Percentiles rank a stretch among this genome's conserved stretches.
These are phyloP conservation scores for Phanerochaete carnosa DNA, from an alignment of 768 basidiomycete species.

Conservation along the genomic window DNA sequence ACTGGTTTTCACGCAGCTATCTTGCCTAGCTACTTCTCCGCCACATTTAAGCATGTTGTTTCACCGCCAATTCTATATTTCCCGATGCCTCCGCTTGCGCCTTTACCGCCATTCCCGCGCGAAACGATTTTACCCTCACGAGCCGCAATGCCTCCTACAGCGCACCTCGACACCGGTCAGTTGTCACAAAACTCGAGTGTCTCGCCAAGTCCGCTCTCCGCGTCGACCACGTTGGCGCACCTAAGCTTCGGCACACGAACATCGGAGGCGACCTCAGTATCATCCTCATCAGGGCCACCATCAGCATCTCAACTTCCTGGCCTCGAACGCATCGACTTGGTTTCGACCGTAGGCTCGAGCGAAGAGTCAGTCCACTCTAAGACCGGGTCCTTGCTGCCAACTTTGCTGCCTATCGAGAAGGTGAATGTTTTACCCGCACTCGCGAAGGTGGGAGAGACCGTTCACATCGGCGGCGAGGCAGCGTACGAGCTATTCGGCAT, in stretches of 20 bases:
- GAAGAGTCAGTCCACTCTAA: not conserved
- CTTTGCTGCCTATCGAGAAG: not conserved
- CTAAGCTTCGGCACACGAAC: not conserved
- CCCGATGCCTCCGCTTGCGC: slow-evolving; percentile 21
- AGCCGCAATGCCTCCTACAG: not conserved
- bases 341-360: not conserved
- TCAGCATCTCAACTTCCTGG: not conserved
- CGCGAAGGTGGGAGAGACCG: slow-evolving; percentile 6
- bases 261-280: not conserved
- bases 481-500: slow-evolving; percentile 17
- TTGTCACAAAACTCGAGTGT: not conserved
- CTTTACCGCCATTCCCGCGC: slow-evolving; percentile 10
- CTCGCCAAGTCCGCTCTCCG: not conserved
- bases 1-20: slow-evolving; percentile 41
- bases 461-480: slow-evolving; percentile 5
- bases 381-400: not conserved
- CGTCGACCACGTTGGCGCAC: not conserved
- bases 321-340: slow-evolving; percentile 4
- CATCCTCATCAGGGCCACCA: not conserved
- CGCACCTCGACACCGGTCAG: not conserved
- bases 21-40: slow-evolving; percentile 65
- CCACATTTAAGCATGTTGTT: slow-evolving; percentile 66
- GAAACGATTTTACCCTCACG: not conserved
- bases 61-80: slow-evolving; percentile 59
- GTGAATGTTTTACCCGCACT: slow-evolving; percentile 3